Conservation (phyloP, 768 basidiomycete species). For the Mycena kentingensis region DNA sequence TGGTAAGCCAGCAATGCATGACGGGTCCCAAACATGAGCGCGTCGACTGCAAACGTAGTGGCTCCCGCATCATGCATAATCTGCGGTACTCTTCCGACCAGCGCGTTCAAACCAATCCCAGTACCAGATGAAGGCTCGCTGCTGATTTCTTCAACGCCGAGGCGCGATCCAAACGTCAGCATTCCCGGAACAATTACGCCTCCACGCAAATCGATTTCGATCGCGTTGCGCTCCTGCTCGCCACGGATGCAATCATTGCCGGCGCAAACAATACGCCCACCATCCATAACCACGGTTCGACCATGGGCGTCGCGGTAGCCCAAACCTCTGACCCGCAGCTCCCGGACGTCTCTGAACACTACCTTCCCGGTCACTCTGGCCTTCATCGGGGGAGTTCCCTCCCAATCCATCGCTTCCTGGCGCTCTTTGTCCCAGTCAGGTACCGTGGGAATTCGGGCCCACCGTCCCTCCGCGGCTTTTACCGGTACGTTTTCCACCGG, state of each 20-base stretch:
- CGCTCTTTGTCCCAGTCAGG: slow-evolving; percentile 70
- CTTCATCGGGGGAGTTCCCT: slow-evolving; percentile 69
- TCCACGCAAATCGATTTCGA: slow-evolving; percentile 62
- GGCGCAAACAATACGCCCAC: slow-evolving; percentile 57
- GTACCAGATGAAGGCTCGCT: slow-evolving; percentile 70
- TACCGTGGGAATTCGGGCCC: slow-evolving; percentile 49
- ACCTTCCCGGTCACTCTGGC: slow-evolving; percentile 38
- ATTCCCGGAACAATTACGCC: slow-evolving; percentile 71
- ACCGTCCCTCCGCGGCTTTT: slow-evolving; percentile 45
- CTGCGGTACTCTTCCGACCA: slow-evolving; percentile 41
- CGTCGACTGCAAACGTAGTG: slow-evolving; percentile 67
- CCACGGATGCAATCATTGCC: no score
- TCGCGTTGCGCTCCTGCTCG: no score
- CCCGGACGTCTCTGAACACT: slow-evolving; percentile 69
- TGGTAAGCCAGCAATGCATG: slow-evolving; percentile 73
- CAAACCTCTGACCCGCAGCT: slow-evolving; percentile 45
- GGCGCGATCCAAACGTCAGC: slow-evolving; percentile 62
- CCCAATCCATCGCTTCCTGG: slow-evolving; percentile 57
- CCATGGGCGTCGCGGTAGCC: slow-evolving; percentile 35
- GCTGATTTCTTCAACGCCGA: slow-evolving; percentile 78
- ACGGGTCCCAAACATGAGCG: slow-evolving; percentile 68
- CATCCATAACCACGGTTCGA: slow-evolving; percentile 43
- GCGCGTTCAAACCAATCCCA: slow-evolving; percentile 60
- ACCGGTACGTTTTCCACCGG: slow-evolving; percentile 38
- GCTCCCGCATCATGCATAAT: slow-evolving; percentile 55